Conservation (phyloP, 306 rosid species). For the Alnus glutinosa region DNA sequence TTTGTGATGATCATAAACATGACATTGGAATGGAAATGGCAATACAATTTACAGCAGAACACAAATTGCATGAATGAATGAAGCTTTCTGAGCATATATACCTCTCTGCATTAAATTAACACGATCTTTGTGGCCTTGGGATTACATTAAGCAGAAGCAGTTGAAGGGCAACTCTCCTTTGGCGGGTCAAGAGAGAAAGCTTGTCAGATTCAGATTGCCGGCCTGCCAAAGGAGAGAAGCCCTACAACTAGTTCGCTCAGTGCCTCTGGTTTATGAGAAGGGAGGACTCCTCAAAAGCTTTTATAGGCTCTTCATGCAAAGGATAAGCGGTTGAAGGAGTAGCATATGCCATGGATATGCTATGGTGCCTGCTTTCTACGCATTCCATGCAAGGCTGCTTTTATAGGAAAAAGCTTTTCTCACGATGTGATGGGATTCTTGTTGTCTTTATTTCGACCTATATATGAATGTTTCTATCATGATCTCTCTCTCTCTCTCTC, state of each 20-base stretch:
- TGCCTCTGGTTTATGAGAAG: not conserved
- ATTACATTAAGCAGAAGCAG: constrained; percentile 51
- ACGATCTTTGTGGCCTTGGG: not conserved
- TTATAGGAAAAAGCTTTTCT: constrained; percentile 22
- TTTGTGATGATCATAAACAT: not conserved
- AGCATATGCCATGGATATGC: constrained; percentile 65
- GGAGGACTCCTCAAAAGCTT: not conserved
- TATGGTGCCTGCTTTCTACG: constrained; percentile 37
- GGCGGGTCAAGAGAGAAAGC: constrained; percentile 41
- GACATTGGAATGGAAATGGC: not conserved
- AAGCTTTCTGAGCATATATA: not conserved
- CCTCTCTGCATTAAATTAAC: not conserved
- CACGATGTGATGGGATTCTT: constrained; percentile 23
- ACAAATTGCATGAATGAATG: not conserved
- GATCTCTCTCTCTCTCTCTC: too few species aligned
- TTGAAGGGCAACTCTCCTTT: constrained; percentile 92
- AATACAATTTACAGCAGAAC: not conserved
- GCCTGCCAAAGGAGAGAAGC: constrained; percentile 76
- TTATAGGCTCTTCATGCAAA: constrained; percentile 10
- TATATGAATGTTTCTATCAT: constrained; percentile 1
- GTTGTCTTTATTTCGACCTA: not conserved
- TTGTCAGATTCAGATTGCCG: constrained; percentile 12
- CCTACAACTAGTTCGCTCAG: constrained; percentile 59
- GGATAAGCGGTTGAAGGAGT: constrained; percentile 11
- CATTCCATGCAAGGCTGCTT: constrained; percentile 32